Evolutionary conservation across 2,329 filamentous ascomycete species (phyloP).

Genomic region (Xylariales sp.): DNA sequence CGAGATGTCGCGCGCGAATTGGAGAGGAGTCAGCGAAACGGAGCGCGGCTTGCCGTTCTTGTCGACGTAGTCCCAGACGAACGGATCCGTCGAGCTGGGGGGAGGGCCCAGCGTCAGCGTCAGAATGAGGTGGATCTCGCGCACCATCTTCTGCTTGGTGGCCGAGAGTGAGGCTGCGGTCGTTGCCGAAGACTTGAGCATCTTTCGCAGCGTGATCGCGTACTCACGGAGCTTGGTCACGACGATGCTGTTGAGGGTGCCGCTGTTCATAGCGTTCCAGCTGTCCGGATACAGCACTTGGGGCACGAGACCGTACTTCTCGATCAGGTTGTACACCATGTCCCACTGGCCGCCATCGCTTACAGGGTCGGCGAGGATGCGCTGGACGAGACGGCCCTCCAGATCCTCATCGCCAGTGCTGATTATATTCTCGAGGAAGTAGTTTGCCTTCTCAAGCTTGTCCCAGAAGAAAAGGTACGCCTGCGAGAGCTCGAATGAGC

Average conservation of each 20-base stretch:
- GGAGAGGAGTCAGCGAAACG: slow-evolving; percentile 61
- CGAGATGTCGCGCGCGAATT: slow-evolving; percentile 67
- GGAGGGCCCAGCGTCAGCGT: slow-evolving; percentile 79
- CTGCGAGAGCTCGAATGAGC: slow-evolving; percentile 81
- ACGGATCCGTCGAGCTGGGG: slow-evolving; percentile 62
- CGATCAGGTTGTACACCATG: slow-evolving; percentile 79
- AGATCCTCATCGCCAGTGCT: slow-evolving; percentile 68
- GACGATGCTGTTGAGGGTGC: slow-evolving; percentile 66
- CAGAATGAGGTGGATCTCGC: slow-evolving; percentile 75
- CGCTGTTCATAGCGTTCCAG: slow-evolving; percentile 70
- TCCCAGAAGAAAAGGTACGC: slow-evolving; percentile 91
- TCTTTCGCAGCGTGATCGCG: slow-evolving; percentile 63
- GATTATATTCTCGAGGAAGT: slow-evolving; percentile 79
- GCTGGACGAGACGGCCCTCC: slow-evolving; percentile 69
- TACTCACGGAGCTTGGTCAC: slow-evolving; percentile 86
- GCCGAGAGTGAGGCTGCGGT: slow-evolving; percentile 34
- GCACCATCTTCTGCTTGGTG: slow-evolving; percentile 70
- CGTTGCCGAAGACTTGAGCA: slow-evolving; percentile 37
- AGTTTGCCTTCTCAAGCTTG: slow-evolving; percentile 89
- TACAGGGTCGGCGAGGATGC: slow-evolving; percentile 63
- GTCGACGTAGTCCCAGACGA: slow-evolving; percentile 78
- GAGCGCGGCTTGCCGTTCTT: slow-evolving; percentile 59
- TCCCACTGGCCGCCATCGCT: slow-evolving; percentile 88
- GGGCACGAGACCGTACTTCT: slow-evolving; percentile 85
- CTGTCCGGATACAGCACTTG: slow-evolving; percentile 77